Percentiles rank a stretch among this genome's conserved stretches.
Conservation (phyloP, 768 basidiomycete species). For the Podaxis rugospora region DNA sequence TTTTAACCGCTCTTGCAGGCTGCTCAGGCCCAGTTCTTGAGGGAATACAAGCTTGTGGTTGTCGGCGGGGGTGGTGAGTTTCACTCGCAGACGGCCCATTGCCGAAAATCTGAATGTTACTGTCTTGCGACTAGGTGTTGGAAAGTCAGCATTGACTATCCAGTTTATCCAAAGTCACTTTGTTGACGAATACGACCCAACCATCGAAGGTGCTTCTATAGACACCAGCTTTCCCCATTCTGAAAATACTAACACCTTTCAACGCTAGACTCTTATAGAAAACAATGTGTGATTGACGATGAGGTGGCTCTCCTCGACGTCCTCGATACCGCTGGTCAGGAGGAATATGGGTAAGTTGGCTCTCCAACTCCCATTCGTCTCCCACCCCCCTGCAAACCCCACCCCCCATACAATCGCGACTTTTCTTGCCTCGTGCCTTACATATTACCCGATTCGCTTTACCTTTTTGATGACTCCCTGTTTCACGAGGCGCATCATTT, state of each 20-base stretch:
- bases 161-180: constrained; percentile 97
- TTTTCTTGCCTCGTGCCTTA: constrained; percentile 12
- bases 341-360: constrained; percentile 88
- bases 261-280: constrained; percentile 84
- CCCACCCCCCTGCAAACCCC: constrained; percentile 6
- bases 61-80: constrained; percentile 89
- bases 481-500: constrained; percentile 18
- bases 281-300: constrained; percentile 97
- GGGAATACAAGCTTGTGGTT: constrained; percentile 98
- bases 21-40: constrained; percentile 76
- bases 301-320: constrained; percentile 97
- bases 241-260: constrained; percentile 4
- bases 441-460: constrained; percentile 9
- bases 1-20: constrained; percentile 13
- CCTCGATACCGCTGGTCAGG: constrained; percentile 95
- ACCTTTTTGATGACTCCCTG: neutral
- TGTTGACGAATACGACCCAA: constrained; percentile 92
- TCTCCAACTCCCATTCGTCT: neutral
- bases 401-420: neutral
- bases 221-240: neutral
- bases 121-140: constrained; percentile 31
- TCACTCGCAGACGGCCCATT: constrained; percentile 1
- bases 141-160: constrained; percentile 89
- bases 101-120: neutral
- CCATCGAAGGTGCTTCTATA: constrained; percentile 72